Percentiles rank a stretch among this genome's conserved stretches.
phyloP scores from a whole-genome alignment of 2,329 filamentous ascomycete species.

The Aschersonia sp. region DNA sequence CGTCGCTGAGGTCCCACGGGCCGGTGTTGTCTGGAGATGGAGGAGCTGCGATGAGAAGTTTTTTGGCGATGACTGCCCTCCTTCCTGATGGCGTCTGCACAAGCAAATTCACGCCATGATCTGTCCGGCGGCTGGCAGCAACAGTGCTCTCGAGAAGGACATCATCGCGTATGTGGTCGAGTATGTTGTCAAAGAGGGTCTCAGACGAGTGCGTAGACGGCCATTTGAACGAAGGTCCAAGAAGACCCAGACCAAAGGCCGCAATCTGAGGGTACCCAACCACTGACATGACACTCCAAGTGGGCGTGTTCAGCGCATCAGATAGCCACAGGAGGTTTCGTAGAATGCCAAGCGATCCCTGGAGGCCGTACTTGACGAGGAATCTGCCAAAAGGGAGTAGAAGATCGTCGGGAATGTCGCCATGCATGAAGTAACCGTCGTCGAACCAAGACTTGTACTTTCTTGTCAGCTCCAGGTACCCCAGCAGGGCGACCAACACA shows the following conservation, averaged over 20 bases:
- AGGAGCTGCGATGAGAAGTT: conserved; percentile 14
- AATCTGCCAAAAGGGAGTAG: neutral
- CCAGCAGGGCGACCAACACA: neutral
- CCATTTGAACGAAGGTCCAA: conserved; percentile 1
- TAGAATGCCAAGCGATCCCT: neutral
- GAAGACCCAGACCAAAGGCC: neutral
- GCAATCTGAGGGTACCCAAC: neutral
- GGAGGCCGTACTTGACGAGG: neutral
- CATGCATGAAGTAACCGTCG: neutral
- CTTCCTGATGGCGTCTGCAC: neutral
- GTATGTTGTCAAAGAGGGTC: neutral
- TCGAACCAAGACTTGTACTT: conserved; percentile 1
- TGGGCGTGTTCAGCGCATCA: neutral
- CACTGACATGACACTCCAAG: conserved; percentile 1
- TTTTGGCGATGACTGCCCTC: conserved; percentile 8
- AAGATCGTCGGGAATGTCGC: neutral
- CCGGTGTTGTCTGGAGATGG: conserved; percentile 11
- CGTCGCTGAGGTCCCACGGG: conserved; percentile 11
- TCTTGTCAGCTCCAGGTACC: neutral
- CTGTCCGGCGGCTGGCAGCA: neutral
- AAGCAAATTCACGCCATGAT: neutral
- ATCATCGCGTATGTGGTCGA: neutral
- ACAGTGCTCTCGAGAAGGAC: conserved; percentile 1
- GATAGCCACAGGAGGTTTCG: neutral
- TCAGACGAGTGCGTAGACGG: conserved; percentile 1